phyloP scores from a whole-genome alignment of 176 grass and related monocot species.

The Ampelocalamus luodianensis region DNA sequence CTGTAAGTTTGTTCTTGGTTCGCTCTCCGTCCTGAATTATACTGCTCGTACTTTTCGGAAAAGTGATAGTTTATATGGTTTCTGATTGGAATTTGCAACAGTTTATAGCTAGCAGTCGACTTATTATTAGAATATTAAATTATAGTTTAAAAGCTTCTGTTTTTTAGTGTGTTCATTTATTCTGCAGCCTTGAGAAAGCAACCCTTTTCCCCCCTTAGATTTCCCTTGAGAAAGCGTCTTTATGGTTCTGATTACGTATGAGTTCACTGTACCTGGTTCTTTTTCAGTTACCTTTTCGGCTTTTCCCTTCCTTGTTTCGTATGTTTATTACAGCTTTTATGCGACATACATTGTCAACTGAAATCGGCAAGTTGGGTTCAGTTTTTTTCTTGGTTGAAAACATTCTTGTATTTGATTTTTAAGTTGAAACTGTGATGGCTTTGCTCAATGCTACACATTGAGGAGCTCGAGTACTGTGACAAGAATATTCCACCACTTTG shows the following conservation, averaged over 20 bases:
- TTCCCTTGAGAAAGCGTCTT: too few relatives aligned
- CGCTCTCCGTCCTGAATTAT: neutral
- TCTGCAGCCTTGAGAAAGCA: neutral
- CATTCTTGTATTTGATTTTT: neutral
- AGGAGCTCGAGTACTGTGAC: neutral
- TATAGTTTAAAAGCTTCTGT: neutral
- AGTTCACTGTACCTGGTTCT: conserved; percentile 4
- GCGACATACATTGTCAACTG: neutral
- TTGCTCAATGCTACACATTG: neutral
- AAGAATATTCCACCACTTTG: neutral
- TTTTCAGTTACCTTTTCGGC: neutral
- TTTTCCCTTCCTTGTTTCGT: neutral
- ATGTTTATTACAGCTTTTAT: neutral
- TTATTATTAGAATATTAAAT: neutral
- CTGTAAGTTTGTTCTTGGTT: neutral
- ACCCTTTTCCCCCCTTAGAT: neutral
- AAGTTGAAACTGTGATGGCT: conserved; percentile 5
- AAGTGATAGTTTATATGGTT: neutral
- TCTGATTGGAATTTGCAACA: neutral
- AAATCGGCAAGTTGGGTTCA: neutral
- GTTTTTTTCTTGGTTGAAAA: neutral
- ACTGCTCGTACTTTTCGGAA: neutral
- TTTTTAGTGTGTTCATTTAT: neutral
- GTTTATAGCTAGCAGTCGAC: neutral
- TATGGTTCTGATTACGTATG: neutral